Evolutionary conservation across 2,329 filamentous ascomycete species (phyloP).

Genomic region (Aureobasidium sp.): DNA sequence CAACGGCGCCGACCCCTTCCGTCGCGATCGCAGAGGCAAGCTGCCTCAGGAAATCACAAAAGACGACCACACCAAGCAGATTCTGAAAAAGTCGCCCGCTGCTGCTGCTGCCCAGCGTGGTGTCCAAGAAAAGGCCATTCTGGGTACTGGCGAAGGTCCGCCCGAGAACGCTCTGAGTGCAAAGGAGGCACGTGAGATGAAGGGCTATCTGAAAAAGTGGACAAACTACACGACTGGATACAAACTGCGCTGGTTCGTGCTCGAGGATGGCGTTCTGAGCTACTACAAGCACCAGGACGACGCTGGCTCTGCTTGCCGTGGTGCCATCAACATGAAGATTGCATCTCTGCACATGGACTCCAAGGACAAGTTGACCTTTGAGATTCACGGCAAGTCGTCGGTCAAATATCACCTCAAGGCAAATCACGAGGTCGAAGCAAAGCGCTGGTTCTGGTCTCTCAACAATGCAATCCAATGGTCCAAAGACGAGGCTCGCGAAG

Average conservation of each 20-base stretch:
- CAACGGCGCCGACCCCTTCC: slow-evolving; percentile 93
- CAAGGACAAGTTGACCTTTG: slow-evolving; percentile 95
- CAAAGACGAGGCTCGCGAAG: slow-evolving; percentile 92
- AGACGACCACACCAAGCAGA: slow-evolving; percentile 79
- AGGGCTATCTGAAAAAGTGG: slow-evolving; percentile 98
- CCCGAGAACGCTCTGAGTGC: slow-evolving; percentile 55
- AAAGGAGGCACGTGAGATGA: slow-evolving; percentile 92
- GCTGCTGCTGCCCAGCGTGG: slow-evolving; percentile 89
- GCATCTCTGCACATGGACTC: slow-evolving; percentile 91
- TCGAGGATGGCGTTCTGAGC: slow-evolving; percentile 93
- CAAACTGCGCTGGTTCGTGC: slow-evolving; percentile 93
- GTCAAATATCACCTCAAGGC: slow-evolving; percentile 98
- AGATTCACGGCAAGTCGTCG: slow-evolving; percentile 95
- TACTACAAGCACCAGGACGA: slow-evolving; percentile 99
- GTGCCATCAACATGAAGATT: slow-evolving; percentile 98
- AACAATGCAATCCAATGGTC: slow-evolving; percentile 99
- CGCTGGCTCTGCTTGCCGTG: slow-evolving; percentile 88
- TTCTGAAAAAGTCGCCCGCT: slow-evolving; percentile 89
- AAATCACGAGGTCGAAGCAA: slow-evolving; percentile 96
- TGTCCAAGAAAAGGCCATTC: slow-evolving; percentile 93
- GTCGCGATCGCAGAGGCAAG: slow-evolving; percentile 89
- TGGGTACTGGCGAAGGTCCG: slow-evolving; percentile 43
- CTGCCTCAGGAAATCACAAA: slow-evolving; percentile 94
- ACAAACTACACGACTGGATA: slow-evolving; percentile 98
- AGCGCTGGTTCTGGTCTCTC: slow-evolving; percentile 97